Conservation (phyloP, 2,329 filamentous ascomycete species). For the Chaetomium sp. region DNA sequence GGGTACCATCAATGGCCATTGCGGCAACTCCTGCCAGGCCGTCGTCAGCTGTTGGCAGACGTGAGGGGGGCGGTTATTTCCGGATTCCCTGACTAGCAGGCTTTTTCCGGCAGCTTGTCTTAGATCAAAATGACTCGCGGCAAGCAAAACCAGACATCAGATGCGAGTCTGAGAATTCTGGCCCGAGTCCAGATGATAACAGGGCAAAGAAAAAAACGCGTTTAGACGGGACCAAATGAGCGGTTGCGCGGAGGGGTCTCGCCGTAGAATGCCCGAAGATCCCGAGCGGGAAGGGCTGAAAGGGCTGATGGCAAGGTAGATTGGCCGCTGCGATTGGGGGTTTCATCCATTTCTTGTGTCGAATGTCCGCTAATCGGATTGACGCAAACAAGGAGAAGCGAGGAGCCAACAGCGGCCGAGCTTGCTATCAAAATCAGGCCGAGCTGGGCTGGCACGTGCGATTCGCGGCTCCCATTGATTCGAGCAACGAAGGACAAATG, state of each 20-base stretch:
- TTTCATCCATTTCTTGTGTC: background rate
- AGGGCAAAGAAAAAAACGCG: too few species aligned
- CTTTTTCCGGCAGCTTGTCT: background rate
- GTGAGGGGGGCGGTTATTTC: constrained; percentile 11
- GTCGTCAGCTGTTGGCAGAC: background rate
- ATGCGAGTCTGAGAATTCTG: background rate
- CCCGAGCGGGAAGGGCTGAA: background rate
- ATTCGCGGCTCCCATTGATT: background rate
- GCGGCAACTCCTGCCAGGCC: background rate
- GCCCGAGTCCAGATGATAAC: too few species aligned
- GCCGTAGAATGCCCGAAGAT: background rate
- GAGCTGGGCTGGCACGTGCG: constrained; percentile 2
- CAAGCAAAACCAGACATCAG: background rate
- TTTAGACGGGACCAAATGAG: background rate
- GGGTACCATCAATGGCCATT: constrained; percentile 11
- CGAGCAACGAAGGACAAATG: background rate
- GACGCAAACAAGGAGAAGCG: too few species aligned
- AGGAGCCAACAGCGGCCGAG: background rate
- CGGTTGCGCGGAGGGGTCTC: background rate
- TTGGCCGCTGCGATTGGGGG: too few species aligned
- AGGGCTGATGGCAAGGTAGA: too few species aligned
- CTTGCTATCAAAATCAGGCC: background rate
- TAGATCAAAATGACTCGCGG: constrained; percentile 5
- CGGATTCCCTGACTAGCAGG: constrained; percentile 10
- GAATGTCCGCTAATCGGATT: background rate